These are phyloP conservation scores for Globisporangium cylindrosporum DNA, from an alignment of 352 stramenopile genomes.

Conservation along the genomic window DNA sequence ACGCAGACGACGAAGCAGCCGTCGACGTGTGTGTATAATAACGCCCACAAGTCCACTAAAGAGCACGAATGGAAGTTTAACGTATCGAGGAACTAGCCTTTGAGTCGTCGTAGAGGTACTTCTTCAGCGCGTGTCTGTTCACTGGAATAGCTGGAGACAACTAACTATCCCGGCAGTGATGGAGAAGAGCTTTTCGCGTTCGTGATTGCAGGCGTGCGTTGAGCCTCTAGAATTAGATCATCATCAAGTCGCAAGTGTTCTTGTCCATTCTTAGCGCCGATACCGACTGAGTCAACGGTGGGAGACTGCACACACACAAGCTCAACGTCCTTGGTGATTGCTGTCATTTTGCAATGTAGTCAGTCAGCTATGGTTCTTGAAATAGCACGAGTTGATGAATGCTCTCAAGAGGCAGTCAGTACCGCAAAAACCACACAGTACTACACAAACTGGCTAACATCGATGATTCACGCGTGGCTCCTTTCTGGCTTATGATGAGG, in stretches of 20 bases:
- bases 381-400: neutral
- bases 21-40: slow-evolving; percentile 19
- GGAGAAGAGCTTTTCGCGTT: too few relatives aligned
- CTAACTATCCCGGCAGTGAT: too few relatives aligned
- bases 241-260: too few relatives aligned
- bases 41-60: slow-evolving; percentile 15
- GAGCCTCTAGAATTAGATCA: too few relatives aligned
- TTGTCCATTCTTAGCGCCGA: too few relatives aligned
- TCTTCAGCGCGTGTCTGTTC: too few relatives aligned
- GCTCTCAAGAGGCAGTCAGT: neutral
- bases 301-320: too few relatives aligned
- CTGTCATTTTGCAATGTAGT: neutral
- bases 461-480: neutral
- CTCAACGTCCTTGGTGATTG: neutral
- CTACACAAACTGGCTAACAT: neutral
- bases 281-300: too few relatives aligned
- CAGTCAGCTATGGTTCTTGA: neutral
- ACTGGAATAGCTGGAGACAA: too few relatives aligned
- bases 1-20: slow-evolving; percentile 15
- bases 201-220: too few relatives aligned
- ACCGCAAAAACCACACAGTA: neutral
- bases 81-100: slow-evolving; percentile 3
- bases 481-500: neutral
- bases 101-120: neutral
- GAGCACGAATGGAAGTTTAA: slow-evolving; percentile 19